Conservation (phyloP, 768 basidiomycete genomes). For the Agaricus subrufescens region DNA sequence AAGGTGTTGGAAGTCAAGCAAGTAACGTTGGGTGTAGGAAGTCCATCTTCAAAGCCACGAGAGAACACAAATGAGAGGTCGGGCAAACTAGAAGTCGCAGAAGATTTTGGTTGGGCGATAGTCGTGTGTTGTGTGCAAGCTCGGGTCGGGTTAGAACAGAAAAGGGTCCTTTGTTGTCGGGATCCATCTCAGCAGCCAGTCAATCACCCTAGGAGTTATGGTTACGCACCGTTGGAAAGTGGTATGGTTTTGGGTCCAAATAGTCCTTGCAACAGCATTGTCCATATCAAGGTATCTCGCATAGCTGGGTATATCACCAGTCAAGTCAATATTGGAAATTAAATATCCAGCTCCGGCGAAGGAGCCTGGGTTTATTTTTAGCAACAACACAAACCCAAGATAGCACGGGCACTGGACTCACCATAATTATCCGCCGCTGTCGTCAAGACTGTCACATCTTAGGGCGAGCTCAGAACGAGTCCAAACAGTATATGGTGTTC, state of each 20-base stretch:
- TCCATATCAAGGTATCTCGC: slow-evolving; percentile 70
- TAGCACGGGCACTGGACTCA: slow-evolving; percentile 14
- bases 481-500: background rate
- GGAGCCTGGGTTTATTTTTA: slow-evolving; percentile 42
- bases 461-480: background rate
- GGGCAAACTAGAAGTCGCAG: slow-evolving; percentile 8
- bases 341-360: slow-evolving; percentile 64
- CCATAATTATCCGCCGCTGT: slow-evolving; percentile 60
- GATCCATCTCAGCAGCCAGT: slow-evolving; percentile 10
- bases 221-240: slow-evolving; percentile 43
- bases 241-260: slow-evolving; percentile 51
- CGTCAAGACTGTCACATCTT: slow-evolving; percentile 53
- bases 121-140: slow-evolving; percentile 59
- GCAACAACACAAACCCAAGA: background rate
- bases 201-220: background rate
- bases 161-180: slow-evolving; percentile 35
- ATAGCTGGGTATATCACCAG: slow-evolving; percentile 40
- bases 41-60: slow-evolving; percentile 36
- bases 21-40: slow-evolving; percentile 55
- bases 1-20: slow-evolving; percentile 56
- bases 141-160: slow-evolving; percentile 63
- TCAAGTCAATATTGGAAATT: slow-evolving; percentile 41
- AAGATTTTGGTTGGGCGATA: background rate
- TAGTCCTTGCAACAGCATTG: slow-evolving; percentile 48
- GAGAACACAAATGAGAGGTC: slow-evolving; percentile 45